A percentile compares a stretch with the other conserved stretches of the same genome.
These are phyloP conservation scores for Albophoma yamanashiensis DNA, from an alignment of 2,329 filamentous ascomycete species.

Conservation along the genomic window DNA sequence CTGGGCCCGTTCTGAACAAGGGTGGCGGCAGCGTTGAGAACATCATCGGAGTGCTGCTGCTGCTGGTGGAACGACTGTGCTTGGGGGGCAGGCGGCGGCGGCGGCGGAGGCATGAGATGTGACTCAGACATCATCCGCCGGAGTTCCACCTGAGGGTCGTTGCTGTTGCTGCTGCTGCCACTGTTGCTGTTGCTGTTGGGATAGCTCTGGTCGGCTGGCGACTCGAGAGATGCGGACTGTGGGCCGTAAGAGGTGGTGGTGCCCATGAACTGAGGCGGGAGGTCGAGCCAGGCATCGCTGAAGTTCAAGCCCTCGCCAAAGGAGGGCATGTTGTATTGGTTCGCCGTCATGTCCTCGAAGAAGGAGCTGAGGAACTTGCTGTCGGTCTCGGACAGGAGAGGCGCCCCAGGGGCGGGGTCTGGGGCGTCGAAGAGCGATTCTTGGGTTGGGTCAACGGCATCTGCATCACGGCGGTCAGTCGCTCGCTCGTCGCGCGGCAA, in stretches of 20 bases:
- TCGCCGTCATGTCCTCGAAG: slow-evolving; percentile 42
- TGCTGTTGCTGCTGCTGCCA: background rate
- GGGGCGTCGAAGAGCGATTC: slow-evolving; percentile 43
- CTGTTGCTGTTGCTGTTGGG: background rate
- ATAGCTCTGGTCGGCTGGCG: slow-evolving; percentile 7
- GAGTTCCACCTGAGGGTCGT: slow-evolving; percentile 6
- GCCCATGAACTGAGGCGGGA: slow-evolving; percentile 56
- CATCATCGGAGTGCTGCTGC: slow-evolving; percentile 35
- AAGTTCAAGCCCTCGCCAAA: slow-evolving; percentile 41
- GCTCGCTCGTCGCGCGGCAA: slow-evolving; percentile 8
- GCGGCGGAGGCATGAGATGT: slow-evolving; percentile 24
- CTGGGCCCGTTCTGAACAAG: slow-evolving; percentile 32
- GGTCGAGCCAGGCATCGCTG: slow-evolving; percentile 42
- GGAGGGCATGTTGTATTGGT: slow-evolving; percentile 36
- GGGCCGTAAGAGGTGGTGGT: slow-evolving; percentile 53
- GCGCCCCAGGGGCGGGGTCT: slow-evolving; percentile 52
- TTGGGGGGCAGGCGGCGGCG: slow-evolving; percentile 17
- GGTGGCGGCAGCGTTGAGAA: slow-evolving; percentile 45
- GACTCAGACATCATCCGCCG: slow-evolving; percentile 12
- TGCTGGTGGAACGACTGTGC: slow-evolving; percentile 12
- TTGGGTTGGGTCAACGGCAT: slow-evolving; percentile 32
- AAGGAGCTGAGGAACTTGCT: slow-evolving; percentile 47
- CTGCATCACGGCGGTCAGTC: slow-evolving; percentile 18
- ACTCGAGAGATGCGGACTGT: slow-evolving; percentile 23
- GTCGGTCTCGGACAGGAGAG: slow-evolving; percentile 53